phyloP scores from a whole-genome alignment of 306 rosid species.

The Bauhinia variegata region DNA sequence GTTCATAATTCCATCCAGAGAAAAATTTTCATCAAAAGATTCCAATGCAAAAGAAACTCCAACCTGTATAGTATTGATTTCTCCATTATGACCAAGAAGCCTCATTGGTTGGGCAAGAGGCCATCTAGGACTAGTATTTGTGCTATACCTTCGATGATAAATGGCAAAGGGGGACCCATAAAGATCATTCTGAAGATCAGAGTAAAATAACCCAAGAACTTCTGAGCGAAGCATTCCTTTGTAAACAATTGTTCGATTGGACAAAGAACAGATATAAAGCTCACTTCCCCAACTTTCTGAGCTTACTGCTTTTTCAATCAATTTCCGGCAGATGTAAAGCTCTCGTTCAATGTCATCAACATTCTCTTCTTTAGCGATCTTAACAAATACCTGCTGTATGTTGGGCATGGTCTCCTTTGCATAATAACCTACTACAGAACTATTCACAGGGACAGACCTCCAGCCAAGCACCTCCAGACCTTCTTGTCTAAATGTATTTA shows the following conservation, averaged over 20 bases:
- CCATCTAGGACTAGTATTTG: conserved; percentile 98
- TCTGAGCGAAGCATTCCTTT: conserved; percentile 99
- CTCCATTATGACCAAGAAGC: conserved; percentile 98
- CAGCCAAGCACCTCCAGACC: conserved; percentile 99
- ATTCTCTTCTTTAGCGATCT: conserved; percentile 85
- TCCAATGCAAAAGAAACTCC: conserved; percentile 33
- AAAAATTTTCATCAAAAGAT: conserved; percentile 29
- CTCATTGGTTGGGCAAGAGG: conserved; percentile 99
- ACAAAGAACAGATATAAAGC: conserved; percentile 96
- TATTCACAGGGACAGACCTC: conserved; percentile 97
- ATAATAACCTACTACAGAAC: conserved; percentile 80
- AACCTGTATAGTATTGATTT: conserved; percentile 98
- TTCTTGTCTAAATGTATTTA: conserved; percentile 82
- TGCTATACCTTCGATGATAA: conserved; percentile 98
- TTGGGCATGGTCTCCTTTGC: conserved; percentile 97
- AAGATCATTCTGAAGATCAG: conserved; percentile 88
- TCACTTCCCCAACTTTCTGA: conserved; percentile 93
- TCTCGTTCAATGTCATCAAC: conserved; percentile 93
- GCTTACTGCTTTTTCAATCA: conserved; percentile 85
- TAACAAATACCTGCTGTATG: conserved; percentile 95
- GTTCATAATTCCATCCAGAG: conserved; percentile 31
- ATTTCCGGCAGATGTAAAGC: conserved; percentile 91
- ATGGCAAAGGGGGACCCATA: conserved; percentile 91
- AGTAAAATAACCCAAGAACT: conserved; percentile 90
- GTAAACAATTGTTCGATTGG: conserved; percentile 96